Percentiles rank a stretch among this genome's conserved stretches.
phyloP scores from a whole-genome alignment of 305 asterid species.

The Solanum hybrid region DNA sequence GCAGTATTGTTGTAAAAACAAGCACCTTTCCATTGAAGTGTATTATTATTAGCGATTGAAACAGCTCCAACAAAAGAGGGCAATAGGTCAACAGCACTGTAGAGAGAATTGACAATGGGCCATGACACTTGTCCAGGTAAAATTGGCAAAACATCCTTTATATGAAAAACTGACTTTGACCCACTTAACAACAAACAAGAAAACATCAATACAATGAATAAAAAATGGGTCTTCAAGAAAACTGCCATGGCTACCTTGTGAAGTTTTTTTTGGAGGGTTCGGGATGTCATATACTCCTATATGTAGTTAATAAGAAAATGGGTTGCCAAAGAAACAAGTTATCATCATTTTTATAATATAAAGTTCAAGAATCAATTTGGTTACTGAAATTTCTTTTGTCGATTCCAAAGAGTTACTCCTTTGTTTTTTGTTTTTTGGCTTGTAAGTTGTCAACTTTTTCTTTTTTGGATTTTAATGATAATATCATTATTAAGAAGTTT shows the following conservation, averaged over 20 bases:
- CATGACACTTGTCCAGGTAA: slow-evolving; percentile 69
- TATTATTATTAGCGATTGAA: slow-evolving; percentile 12
- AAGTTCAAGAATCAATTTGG: not conserved
- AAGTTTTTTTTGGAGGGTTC: not conserved
- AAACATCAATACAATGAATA: slow-evolving; percentile 17
- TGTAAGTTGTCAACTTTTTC: not conserved
- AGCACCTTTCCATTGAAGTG: slow-evolving; percentile 74
- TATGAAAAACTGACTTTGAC: slow-evolving; percentile 44
- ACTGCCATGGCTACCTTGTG: slow-evolving; percentile 18
- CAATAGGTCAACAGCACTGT: slow-evolving; percentile 65
- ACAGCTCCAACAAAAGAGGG: slow-evolving; percentile 85
- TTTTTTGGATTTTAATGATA: not conserved
- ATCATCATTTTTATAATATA: not conserved
- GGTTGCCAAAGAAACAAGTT: not conserved
- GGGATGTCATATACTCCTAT: not conserved
- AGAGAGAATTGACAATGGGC: slow-evolving; percentile 57
- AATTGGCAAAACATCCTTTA: slow-evolving; percentile 59
- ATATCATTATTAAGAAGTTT: not conserved
- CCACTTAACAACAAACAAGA: slow-evolving; percentile 19
- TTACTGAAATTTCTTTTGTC: not conserved
- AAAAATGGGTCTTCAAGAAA: slow-evolving; percentile 23
- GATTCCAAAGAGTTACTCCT: not conserved
- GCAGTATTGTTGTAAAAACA: slow-evolving; percentile 75
- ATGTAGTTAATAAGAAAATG: not conserved
- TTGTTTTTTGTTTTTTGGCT: not conserved